These are phyloP conservation scores for Daedaleopsis nitida DNA, from an alignment of 768 basidiomycete genomes.

Conservation along the genomic window DNA sequence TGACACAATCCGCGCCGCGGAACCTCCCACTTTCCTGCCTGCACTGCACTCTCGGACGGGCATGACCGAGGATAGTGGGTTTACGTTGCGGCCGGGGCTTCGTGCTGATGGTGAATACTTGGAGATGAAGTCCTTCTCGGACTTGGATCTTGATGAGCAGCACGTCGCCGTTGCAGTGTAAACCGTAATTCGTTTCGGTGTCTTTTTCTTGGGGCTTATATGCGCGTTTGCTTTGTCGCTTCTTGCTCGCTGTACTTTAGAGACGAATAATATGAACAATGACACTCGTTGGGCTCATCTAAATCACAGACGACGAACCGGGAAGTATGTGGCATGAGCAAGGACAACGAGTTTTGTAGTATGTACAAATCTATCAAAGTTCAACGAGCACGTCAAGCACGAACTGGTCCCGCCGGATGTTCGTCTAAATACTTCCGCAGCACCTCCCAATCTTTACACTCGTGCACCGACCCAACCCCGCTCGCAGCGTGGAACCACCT, in stretches of 20 bases:
- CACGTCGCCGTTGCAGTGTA: background rate
- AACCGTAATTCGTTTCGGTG: too few species aligned
- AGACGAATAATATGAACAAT: background rate
- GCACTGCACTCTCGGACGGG: background rate
- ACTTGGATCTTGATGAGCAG: background rate
- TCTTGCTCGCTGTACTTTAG: background rate
- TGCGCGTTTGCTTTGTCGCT: background rate
- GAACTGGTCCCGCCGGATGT: constrained; percentile 6
- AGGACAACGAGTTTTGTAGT: too few species aligned
- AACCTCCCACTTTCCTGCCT: background rate
- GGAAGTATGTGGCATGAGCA: too few species aligned
- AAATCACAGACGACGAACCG: too few species aligned
- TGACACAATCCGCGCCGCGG: too few species aligned
- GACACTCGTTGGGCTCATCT: too few species aligned
- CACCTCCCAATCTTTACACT: constrained; percentile 25
- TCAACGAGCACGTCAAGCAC: background rate
- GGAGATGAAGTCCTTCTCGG: constrained; percentile 1
- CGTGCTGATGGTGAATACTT: background rate
- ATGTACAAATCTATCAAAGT: too few species aligned
- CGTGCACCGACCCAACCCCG: constrained; percentile 17
- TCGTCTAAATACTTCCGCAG: constrained; percentile 20
- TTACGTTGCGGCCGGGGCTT: background rate
- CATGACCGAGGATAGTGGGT: background rate
- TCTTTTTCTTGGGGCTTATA: too few species aligned
- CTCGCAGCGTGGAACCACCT: constrained; percentile 13